Conservation (phyloP, 495 filamentous ascomycete species). For the Eremomyces bilateralis region DNA sequence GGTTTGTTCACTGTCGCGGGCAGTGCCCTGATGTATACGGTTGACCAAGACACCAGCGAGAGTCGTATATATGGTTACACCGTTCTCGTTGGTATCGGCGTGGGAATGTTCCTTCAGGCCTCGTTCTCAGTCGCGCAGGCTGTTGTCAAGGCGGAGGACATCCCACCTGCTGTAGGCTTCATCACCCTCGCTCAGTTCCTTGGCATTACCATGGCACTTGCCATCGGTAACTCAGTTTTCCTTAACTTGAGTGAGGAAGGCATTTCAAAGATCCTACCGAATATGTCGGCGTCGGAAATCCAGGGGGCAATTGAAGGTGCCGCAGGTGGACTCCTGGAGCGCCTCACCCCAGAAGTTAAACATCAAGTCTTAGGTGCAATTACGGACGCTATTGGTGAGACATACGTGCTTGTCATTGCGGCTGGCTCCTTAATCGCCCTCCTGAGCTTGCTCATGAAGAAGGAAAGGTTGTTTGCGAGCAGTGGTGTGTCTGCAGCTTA, state of each 20-base stretch:
- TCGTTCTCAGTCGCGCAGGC: constrained; percentile 4
- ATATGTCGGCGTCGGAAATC: constrained; percentile 7
- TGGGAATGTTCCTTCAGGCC: constrained; percentile 2
- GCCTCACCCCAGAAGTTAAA: constrained; percentile 2
- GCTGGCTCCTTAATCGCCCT: constrained; percentile 7
- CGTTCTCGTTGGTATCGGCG: constrained; percentile 4
- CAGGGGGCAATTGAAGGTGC: constrained; percentile 8
- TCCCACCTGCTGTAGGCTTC: constrained; percentile 8
- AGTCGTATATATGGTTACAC: constrained; percentile 4
- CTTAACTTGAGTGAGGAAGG: constrained; percentile 7
- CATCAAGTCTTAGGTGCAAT: constrained; percentile 8
- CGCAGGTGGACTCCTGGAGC: constrained; percentile 7
- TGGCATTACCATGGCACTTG: constrained; percentile 5
- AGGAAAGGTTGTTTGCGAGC: constrained; percentile 14
- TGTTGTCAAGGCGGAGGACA: constrained; percentile 3
- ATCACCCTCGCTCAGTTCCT: constrained; percentile 11
- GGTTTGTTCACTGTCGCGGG: constrained; percentile 9
- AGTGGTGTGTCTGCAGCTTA: no score
- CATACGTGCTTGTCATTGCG: constrained; percentile 12
- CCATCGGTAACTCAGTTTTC: constrained; percentile 7
- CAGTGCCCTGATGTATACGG: constrained; percentile 7
- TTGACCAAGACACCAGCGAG: neutral
- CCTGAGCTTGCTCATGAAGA: constrained; percentile 8
- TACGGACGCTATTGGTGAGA: constrained; percentile 9
- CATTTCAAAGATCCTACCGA: constrained; percentile 1